A percentile compares a stretch with the other conserved stretches of the same genome.
These are phyloP conservation scores for Diaporthe caulivora DNA, from an alignment of 2,329 filamentous ascomycete species.

Conservation along the genomic window DNA sequence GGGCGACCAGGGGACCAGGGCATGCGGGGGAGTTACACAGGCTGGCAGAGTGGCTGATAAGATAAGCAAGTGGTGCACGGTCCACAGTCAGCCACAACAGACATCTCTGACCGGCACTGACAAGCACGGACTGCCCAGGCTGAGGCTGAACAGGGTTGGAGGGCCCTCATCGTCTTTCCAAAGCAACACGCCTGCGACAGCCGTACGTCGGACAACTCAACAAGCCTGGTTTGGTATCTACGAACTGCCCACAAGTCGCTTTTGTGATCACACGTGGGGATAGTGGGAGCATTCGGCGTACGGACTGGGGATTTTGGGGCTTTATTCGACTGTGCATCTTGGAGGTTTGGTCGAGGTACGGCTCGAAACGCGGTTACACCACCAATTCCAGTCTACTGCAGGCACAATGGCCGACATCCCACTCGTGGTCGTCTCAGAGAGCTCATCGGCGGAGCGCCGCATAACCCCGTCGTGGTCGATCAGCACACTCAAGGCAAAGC, in stretches of 20 bases:
- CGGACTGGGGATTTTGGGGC: not conserved
- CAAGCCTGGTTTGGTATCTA: not conserved
- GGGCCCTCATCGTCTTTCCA: slow-evolving; percentile 8
- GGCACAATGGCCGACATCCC: slow-evolving; percentile 77
- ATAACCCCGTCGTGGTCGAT: slow-evolving; percentile 95
- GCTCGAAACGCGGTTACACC: not conserved
- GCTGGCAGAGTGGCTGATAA: not conserved
- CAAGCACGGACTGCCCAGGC: slow-evolving; percentile 2
- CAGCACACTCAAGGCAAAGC: slow-evolving; percentile 83
- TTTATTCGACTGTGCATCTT: not conserved
- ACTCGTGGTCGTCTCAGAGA: slow-evolving; percentile 80
- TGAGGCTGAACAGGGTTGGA: not conserved
- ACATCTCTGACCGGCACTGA: not conserved
- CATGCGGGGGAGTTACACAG: not conserved
- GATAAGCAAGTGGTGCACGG: not conserved
- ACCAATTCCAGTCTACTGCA: slow-evolving; percentile 22
- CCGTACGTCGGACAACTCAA: not conserved
- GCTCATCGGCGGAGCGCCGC: slow-evolving; percentile 86
- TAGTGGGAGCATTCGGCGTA: not conserved
- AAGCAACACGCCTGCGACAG: not conserved
- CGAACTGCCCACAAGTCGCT: not conserved
- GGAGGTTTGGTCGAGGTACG: not conserved
- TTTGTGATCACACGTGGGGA: no score
- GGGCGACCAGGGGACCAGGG: not conserved
- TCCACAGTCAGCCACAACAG: no score